phyloP scores from a whole-genome alignment of 2,329 filamentous ascomycete genomes.

The Fusarium vanettenii region DNA sequence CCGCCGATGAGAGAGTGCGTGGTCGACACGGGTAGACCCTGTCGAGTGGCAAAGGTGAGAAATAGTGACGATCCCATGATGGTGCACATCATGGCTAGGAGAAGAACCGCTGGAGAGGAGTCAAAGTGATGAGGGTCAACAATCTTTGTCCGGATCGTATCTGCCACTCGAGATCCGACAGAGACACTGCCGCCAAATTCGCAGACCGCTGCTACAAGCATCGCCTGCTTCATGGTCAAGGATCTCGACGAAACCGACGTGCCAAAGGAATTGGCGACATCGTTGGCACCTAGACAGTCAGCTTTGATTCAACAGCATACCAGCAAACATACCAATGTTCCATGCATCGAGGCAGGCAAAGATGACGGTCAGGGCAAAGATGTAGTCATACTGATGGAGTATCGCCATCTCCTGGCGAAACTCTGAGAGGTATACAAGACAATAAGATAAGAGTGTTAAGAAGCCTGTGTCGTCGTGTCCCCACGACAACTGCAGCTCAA shows the following conservation, averaged over 20 bases:
- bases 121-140: conserved; percentile 61
- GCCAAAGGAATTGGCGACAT: conserved; percentile 82
- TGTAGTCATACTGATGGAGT: conserved; percentile 64
- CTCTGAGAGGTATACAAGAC: neutral
- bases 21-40: conserved; percentile 65
- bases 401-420: conserved; percentile 44
- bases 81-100: conserved; percentile 66
- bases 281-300: conserved; percentile 61
- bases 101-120: conserved; percentile 64
- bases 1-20: conserved; percentile 64
- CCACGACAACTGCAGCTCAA: conserved; percentile 35
- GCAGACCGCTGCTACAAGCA: conserved; percentile 68
- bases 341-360: conserved; percentile 70
- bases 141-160: conserved; percentile 69
- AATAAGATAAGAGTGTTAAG: neutral
- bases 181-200: conserved; percentile 71
- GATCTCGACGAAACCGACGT: conserved; percentile 78
- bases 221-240: conserved; percentile 70
- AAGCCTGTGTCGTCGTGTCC: conserved; percentile 3
- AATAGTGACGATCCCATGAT: conserved; percentile 63
- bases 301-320: neutral
- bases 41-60: conserved; percentile 62
- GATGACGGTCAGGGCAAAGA: conserved; percentile 66
- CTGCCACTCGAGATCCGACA: conserved; percentile 69
- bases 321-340: conserved; percentile 62